Percentiles rank a stretch among this genome's conserved stretches.
Conservation (phyloP, 306 rosid genomes). For the Biancaea sappan region DNA sequence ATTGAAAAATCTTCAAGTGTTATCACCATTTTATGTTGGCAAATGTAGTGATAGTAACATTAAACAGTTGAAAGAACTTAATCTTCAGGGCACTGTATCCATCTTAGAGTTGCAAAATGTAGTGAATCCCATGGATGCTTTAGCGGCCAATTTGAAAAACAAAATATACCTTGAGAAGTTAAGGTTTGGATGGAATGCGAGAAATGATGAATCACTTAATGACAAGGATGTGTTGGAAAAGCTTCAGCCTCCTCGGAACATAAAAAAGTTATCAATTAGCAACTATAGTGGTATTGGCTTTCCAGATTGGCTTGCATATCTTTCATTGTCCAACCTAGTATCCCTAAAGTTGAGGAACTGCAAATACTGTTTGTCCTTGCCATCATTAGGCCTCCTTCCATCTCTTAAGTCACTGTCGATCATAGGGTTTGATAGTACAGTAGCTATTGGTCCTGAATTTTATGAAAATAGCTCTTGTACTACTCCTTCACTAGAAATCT, state of each 20-base stretch:
- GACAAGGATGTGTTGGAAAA: not conserved
- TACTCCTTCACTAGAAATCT: too few relatives aligned
- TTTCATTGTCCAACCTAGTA: not conserved
- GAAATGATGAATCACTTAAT: not conserved
- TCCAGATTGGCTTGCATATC: slow-evolving; percentile 9
- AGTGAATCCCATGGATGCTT: not conserved
- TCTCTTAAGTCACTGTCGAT: too few relatives aligned
- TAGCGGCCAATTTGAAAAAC: not conserved
- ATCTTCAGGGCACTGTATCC: not conserved
- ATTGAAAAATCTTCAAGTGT: not conserved
- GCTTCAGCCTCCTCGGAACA: not conserved
- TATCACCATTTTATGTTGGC: not conserved
- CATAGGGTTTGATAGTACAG: too few relatives aligned
- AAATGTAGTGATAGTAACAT: not conserved
- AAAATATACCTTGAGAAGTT: not conserved
- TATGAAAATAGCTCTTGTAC: too few relatives aligned
- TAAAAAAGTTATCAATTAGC: not conserved
- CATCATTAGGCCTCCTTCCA: slow-evolving; percentile 6
- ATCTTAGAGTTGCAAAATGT: slow-evolving; percentile 21
- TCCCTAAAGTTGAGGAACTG: not conserved
- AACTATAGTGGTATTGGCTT: not conserved
- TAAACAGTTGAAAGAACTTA: not conserved
- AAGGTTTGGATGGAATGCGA: not conserved
- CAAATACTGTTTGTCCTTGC: not conserved
- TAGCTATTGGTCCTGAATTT: too few relatives aligned